Conservation (phyloP, 805 yeast species). For the Starmerella powellii region DNA sequence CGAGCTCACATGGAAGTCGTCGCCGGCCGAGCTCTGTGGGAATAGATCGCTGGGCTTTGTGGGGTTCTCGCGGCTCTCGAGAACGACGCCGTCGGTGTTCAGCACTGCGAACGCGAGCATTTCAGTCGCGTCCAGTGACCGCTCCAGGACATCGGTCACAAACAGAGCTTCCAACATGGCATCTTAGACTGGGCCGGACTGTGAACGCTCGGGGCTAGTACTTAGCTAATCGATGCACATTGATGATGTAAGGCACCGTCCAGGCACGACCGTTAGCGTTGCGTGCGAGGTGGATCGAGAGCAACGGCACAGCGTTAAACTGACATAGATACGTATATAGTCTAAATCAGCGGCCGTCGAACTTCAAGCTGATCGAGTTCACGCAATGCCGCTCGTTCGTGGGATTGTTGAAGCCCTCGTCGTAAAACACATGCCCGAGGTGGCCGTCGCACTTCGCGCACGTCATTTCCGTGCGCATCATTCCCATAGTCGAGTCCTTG, state of each 20-base stretch:
- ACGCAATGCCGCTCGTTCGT: conserved; percentile 93
- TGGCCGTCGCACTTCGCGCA: conserved; percentile 88
- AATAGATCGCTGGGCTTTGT: not conserved
- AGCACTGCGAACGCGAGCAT: conserved; percentile 14
- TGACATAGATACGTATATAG: no score
- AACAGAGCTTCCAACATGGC: conserved; percentile 13
- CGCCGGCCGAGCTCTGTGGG: conserved; percentile 2
- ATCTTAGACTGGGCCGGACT: not conserved
- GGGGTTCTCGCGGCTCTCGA: conserved; percentile 17
- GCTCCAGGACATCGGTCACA: conserved; percentile 8
- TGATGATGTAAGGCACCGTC: no score
- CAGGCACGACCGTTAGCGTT: no score
- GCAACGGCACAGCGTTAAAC: no score
- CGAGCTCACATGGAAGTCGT: conserved; percentile 6
- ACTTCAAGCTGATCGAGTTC: conserved; percentile 70
- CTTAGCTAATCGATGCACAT: no score
- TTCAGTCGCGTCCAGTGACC: conserved; percentile 3
- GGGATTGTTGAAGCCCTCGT: conserved; percentile 83
- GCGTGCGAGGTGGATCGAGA: no score
- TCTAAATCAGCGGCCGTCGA: conserved; percentile 25
- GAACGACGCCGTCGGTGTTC: conserved; percentile 13
- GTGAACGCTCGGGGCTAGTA: no score
- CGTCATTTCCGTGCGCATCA: conserved; percentile 77
- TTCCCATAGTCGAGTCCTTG: conserved; percentile 57
- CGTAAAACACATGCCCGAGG: conserved; percentile 86